phyloP scores from a whole-genome alignment of 768 basidiomycete species.

The Pleurotus djamor region DNA sequence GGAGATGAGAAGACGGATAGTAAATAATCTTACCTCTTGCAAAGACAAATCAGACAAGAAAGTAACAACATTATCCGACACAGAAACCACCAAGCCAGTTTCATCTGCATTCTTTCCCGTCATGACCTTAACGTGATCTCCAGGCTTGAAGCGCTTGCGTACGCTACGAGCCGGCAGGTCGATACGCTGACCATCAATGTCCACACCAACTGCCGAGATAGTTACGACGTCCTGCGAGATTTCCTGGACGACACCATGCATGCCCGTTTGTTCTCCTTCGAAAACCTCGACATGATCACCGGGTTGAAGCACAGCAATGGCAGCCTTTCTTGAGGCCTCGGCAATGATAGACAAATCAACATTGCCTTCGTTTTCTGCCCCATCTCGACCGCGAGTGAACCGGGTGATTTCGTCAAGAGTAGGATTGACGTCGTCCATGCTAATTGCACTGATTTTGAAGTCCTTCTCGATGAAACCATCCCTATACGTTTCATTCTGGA shows the following conservation, averaged over 20 bases:
- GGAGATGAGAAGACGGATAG: not conserved
- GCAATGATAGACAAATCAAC: conserved; percentile 91
- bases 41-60: conserved; percentile 97
- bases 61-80: conserved; percentile 88
- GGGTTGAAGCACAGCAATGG: conserved; percentile 93
- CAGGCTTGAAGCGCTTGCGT: conserved; percentile 92
- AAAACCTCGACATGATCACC: conserved; percentile 98
- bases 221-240: conserved; percentile 86
- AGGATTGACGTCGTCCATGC: conserved; percentile 88
- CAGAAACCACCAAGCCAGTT: conserved; percentile 93
- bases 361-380: conserved; percentile 55
- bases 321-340: conserved; percentile 87
- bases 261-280: conserved; percentile 93
- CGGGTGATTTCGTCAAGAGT: conserved; percentile 95
- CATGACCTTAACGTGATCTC: conserved; percentile 99
- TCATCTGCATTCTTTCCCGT: conserved; percentile 92
- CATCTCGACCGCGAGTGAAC: conserved; percentile 78
- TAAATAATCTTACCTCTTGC: conserved; percentile 67
- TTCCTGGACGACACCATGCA: conserved; percentile 90
- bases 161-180: conserved; percentile 88
- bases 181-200: conserved; percentile 84
- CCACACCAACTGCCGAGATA: conserved; percentile 75
- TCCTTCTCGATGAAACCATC: conserved; percentile 98
- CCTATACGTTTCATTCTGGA: conserved; percentile 91
- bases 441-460: conserved; percentile 76